Evolutionary conservation across 2,329 filamentous ascomycete genomes (phyloP), one percentile per base, ranked within the genome.

Genomic region (Orbilia brochopaga): DNA sequence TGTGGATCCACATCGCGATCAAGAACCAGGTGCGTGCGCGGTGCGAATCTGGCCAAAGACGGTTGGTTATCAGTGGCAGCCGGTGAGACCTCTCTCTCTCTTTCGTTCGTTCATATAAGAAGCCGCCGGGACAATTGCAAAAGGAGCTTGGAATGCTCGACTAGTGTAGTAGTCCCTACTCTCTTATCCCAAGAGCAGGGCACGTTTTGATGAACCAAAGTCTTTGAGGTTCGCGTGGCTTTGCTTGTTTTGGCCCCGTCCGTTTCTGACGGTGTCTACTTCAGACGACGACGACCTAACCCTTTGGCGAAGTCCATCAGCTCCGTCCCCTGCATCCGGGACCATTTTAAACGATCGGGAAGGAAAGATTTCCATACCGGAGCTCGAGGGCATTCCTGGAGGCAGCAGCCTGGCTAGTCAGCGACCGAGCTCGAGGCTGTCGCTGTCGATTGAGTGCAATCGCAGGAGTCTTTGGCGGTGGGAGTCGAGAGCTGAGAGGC

Each of bases 181-280:
- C 21, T 51, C 37, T 42, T 42, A 42, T 42, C 15, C 13, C 15
- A 42, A 42, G 13, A 35, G 48, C 55, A 46, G 50, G 51, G 40
- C 51, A 32, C 27, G 27, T 62, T 57, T 42, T 42, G 54, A 69
- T 37, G 37, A 62, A 35, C 24, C 55, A 48, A 32, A 56, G 56
- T 55, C 60, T 67, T 50, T 60, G 48, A 60, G 50, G 56, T 50
- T 42, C 65, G 65, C 58, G 52, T 69, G 53, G 65, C 52, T 63
- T 58, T 62, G 57, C 65, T 65, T 55, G 52, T 69, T 69, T 69
- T 59, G 58, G 57, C 58, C 32, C 57, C 27, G 27, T 32, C 52
- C 46, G 40, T 50, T 62, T 42, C 37, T 69, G 65, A 69, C 65
- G 65, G 61, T 63, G 61, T 44, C 62, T 53, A 69, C 53, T 15